phyloP scores from a whole-genome alignment of 352 stramenopile species.

The Globisporangium echinulatum region DNA sequence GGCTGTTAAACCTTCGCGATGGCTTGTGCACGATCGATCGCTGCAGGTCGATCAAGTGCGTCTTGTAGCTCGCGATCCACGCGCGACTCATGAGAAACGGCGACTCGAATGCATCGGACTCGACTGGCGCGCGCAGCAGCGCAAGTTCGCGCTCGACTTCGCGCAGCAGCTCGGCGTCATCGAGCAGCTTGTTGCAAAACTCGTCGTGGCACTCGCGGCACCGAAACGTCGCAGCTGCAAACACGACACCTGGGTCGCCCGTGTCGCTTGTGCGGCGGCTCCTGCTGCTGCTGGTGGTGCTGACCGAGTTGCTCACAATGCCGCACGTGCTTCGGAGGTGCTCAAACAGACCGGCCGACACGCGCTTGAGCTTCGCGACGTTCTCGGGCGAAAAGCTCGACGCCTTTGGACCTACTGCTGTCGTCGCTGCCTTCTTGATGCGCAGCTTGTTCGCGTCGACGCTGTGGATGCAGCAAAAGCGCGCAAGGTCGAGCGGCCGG shows the following conservation, averaged over 20 bases:
- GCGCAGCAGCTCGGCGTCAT: conserved; percentile 44
- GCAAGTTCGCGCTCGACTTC: conserved; percentile 38
- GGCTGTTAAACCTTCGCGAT: conserved; percentile 16
- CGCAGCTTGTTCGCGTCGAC: conserved; percentile 7
- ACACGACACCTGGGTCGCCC: conserved; percentile 15
- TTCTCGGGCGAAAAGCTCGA: conserved; percentile 45
- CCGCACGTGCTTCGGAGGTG: conserved; percentile 38
- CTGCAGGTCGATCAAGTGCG: conserved; percentile 37
- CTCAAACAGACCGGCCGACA: conserved; percentile 42
- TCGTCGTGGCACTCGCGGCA: conserved; percentile 38
- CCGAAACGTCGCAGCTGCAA: conserved; percentile 36
- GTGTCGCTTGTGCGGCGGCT: conserved; percentile 9
- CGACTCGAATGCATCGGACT: conserved; percentile 11
- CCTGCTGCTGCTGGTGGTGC: neutral
- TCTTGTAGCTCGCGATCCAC: conserved; percentile 75
- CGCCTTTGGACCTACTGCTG: neutral
- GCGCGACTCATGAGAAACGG: conserved; percentile 58
- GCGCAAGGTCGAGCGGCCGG: conserved; percentile 39
- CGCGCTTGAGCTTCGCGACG: conserved; percentile 46
- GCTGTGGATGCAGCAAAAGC: conserved; percentile 45
- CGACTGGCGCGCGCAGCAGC: conserved; percentile 40
- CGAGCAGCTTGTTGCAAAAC: conserved; percentile 45
- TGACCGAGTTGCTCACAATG: conserved; percentile 3
- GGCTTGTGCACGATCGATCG: conserved; percentile 34
- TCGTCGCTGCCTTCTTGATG: neutral